Base-by-base conservation (phyloP, 768 basidiomycete species). In the Tylopilus intermedius region DNA sequence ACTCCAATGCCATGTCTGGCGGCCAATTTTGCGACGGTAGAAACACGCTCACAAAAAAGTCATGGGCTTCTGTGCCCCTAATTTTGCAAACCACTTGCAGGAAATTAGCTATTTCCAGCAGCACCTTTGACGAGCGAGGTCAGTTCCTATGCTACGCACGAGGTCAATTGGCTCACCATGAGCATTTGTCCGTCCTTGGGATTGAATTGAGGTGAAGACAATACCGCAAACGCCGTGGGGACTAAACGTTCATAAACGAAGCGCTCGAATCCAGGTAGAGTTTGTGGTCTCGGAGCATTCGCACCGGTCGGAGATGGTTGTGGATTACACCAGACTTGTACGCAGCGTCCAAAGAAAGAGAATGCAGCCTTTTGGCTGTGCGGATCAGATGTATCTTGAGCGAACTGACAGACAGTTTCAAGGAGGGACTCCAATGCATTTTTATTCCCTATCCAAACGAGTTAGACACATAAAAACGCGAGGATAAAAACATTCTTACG, bases 21-120 rank as follows among this genome's bases (percentile, higher is more conserved):
- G 96, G 94, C 81, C 93, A 94, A 56, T 85, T 82, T 71, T 95
- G 84, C 8, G 91, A 83, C 1, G 96, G 94, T 18, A 99, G 79
- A 71, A 91, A 92, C 27, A 84, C 80, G 47, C 74, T 76, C 11
- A 84, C 70, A 62, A 99, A 81, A 69, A 86, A 95, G 49, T 86
- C 80, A 65, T 87, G 81, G 0, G 88, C 88, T 72, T 98, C 95
- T 46, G 80, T 70, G 1, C 90, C 90, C 57, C 96, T 76, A 11
- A 82, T 84, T 65, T 82, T 84, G 58, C 82, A 80, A 8, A 95
- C 78, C 0, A 80, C 75, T 65, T 96, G 90, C 38, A 97, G 73
- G 44, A 98, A 78, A 61, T 81, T 84, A 43, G 89, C 88, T 50
- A 97, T 86, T 66, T 99, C 96, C 58, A 89, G 82, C 21, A 97